Percentiles rank a stretch among this genome's conserved stretches.
These are phyloP conservation scores for Lojkania enalia DNA, from an alignment of 2,329 filamentous ascomycete species.

Conservation along the genomic window DNA sequence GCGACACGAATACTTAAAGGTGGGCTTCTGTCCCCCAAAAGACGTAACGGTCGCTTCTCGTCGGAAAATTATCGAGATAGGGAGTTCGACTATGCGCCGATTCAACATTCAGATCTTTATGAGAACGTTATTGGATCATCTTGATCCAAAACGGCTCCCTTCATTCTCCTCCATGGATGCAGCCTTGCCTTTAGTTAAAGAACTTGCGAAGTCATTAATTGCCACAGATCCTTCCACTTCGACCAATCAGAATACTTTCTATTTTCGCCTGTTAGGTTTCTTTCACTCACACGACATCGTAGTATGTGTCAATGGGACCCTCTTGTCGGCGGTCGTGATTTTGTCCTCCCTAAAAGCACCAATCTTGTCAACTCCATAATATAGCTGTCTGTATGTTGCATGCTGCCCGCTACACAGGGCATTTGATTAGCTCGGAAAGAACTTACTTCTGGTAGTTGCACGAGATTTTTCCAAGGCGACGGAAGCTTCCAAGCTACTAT, in stretches of 20 bases:
- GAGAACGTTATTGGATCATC: slow-evolving; percentile 7
- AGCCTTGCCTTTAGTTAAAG: slow-evolving; percentile 6
- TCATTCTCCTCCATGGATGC: neutral
- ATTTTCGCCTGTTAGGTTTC: slow-evolving; percentile 52
- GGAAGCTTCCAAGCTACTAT: slow-evolving; percentile 45
- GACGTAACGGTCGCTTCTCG: slow-evolving; percentile 29
- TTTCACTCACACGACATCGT: slow-evolving; percentile 59
- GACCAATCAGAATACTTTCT: slow-evolving; percentile 57
- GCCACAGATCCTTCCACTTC: slow-evolving; percentile 18
- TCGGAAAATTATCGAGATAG: slow-evolving; percentile 30
- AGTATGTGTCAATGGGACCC: slow-evolving; percentile 63
- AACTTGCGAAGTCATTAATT: slow-evolving; percentile 6
- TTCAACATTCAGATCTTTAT: slow-evolving; percentile 35
- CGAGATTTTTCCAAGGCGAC: slow-evolving; percentile 42
- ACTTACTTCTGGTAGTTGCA: slow-evolving; percentile 24
- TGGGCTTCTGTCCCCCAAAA: slow-evolving; percentile 35
- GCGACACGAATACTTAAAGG: slow-evolving; percentile 51
- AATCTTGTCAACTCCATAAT: slow-evolving; percentile 57
- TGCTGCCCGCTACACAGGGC: slow-evolving; percentile 61
- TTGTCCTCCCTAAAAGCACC: slow-evolving; percentile 36
- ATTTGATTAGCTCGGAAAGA: slow-evolving; percentile 47
- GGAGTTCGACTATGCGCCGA: slow-evolving; percentile 38
- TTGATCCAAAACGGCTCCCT: slow-evolving; percentile 7
- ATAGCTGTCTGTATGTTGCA: slow-evolving; percentile 65
- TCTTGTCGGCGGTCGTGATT: slow-evolving; percentile 14